Conservation (phyloP, 2,329 filamentous ascomycete species). For the Chrysoporthe austroafricana region DNA sequence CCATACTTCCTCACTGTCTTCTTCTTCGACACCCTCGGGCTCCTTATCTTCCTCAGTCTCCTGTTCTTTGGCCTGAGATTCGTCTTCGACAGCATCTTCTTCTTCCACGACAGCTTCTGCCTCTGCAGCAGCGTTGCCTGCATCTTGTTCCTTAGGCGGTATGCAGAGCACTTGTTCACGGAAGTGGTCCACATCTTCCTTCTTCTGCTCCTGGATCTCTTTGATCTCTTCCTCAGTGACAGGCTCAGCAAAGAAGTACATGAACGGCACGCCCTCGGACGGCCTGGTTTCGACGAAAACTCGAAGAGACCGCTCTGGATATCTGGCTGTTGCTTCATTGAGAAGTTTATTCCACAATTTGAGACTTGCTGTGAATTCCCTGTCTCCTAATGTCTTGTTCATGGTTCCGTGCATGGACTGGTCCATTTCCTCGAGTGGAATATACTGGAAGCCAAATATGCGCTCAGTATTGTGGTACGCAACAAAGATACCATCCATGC, state of each 20-base stretch:
- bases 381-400: constrained; percentile 70
- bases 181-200: constrained; percentile 68
- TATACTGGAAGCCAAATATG: constrained; percentile 97
- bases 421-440: constrained; percentile 87
- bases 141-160: constrained; percentile 35
- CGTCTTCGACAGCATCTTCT: constrained; percentile 36
- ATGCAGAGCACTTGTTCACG: constrained; percentile 65
- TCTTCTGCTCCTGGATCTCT: constrained; percentile 70
- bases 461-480: constrained; percentile 94
- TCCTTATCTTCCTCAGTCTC: constrained; percentile 30
- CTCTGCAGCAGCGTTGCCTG: constrained; percentile 31
- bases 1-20: constrained; percentile 50
- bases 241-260: constrained; percentile 91
- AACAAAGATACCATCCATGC: constrained; percentile 98
- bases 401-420: constrained; percentile 79
- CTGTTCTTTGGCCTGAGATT: constrained; percentile 33
- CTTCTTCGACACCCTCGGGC: constrained; percentile 27
- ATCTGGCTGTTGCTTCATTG: constrained; percentile 73
- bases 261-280: constrained; percentile 59
- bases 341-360: constrained; percentile 78
- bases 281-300: constrained; percentile 80
- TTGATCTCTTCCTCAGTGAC: constrained; percentile 74
- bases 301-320: constrained; percentile 75
- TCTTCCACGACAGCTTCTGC: constrained; percentile 29
- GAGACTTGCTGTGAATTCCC: constrained; percentile 84